These are phyloP conservation scores for Beauveria brongniartii DNA, from an alignment of 2,329 filamentous ascomycete species.

Conservation along the genomic window DNA sequence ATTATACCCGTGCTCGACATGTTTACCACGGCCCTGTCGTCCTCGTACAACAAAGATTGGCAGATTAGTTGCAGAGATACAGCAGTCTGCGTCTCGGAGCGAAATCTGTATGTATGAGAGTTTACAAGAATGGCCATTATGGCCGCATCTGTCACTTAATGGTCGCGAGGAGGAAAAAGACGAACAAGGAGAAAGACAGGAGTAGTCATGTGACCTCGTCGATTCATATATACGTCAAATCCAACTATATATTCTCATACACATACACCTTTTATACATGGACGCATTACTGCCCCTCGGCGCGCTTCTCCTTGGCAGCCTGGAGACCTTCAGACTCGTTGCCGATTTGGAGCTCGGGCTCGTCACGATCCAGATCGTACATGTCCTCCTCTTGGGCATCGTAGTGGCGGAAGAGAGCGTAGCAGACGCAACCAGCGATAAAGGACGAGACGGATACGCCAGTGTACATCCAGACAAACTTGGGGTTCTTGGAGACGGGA, in stretches of 20 bases:
- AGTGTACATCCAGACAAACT: constrained; percentile 59
- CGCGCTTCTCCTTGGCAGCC: constrained; percentile 3
- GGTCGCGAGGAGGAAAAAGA: neutral
- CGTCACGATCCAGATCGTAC: constrained; percentile 30
- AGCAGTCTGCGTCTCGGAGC: no score
- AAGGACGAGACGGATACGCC: constrained; percentile 44
- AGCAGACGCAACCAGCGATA: constrained; percentile 45
- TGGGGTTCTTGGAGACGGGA: constrained; percentile 52
- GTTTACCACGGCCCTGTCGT: constrained; percentile 1
- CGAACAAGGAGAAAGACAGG: neutral
- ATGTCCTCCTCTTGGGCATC: constrained; percentile 30
- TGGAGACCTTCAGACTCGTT: constrained; percentile 1
- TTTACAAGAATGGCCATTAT: no score
- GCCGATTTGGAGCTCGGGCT: constrained; percentile 18
- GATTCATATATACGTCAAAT: constrained; percentile 9
- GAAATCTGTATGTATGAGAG: no score
- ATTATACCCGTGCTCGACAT: constrained; percentile 1
- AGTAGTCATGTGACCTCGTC: neutral
- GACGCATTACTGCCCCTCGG: neutral
- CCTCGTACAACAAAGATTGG: neutral
- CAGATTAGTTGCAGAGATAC: neutral
- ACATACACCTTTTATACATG: neutral
- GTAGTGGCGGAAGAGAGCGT: constrained; percentile 30
- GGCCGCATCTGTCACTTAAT: no score
- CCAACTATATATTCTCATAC: neutral